phyloP scores from a whole-genome alignment of 1,139 yeast species.

The Yamadazyma membranifaciens region DNA sequence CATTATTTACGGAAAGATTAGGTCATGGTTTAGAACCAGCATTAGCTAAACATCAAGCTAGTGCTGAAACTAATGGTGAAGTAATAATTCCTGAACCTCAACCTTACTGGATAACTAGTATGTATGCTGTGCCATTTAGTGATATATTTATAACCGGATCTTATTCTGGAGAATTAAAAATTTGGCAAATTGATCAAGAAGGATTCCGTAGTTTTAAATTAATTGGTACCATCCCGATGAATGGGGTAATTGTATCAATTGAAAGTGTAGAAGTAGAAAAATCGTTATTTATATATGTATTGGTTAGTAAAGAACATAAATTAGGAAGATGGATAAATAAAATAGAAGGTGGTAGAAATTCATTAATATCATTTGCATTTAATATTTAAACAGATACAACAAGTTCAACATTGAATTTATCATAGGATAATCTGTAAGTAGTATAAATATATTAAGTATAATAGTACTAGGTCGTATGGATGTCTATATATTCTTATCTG shows the following conservation, averaged over 20 bases:
- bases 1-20: conserved; percentile 61
- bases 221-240: conserved; percentile 56
- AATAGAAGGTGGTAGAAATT: conserved; percentile 40
- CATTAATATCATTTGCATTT: conserved; percentile 39
- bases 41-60: conserved; percentile 47
- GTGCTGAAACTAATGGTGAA: conserved; percentile 59
- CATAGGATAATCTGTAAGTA: no score
- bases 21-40: conserved; percentile 78
- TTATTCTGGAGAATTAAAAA: conserved; percentile 70
- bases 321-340: conserved; percentile 76
- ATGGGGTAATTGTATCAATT: conserved; percentile 72
- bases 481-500: no score
- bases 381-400: conserved; percentile 17
- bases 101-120: conserved; percentile 84
- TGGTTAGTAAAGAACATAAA: conserved; percentile 80
- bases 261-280: conserved; percentile 59
- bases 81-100: conserved; percentile 63
- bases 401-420: no score
- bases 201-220: conserved; percentile 59
- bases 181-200: conserved; percentile 70
- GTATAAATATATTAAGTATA: no score
- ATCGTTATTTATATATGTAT: conserved; percentile 58
- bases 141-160: conserved; percentile 88
- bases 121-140: conserved; percentile 85
- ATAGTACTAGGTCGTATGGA: no score